Evolutionary conservation across 495 filamentous ascomycete species (phyloP), one percentile per base, ranked within the genome.

Genomic region (Talaromyces borbonicus): DNA sequence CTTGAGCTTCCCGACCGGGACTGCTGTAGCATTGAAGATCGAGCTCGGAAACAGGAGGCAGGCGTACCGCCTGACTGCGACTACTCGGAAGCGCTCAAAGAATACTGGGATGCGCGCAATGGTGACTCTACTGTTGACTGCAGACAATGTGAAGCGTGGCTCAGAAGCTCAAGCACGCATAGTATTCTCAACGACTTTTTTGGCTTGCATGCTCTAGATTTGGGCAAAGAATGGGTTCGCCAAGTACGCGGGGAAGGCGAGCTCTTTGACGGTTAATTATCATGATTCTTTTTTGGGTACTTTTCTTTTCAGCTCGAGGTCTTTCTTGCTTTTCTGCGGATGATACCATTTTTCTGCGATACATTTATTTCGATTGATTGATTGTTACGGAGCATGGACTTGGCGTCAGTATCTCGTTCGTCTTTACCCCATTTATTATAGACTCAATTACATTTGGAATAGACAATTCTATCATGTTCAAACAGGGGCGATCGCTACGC

Each of bases 81-180:
- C 35, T 59, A 57, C 33, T 59, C 59, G 1, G 52, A 59, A 37
- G 54, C 54, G 5, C 49, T 62, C 5, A 55, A 62, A 46, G 43
- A 56, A n/a, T 62, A 62, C 20, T 62, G 59, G 59, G 41, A 49
- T 18, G 59, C 59, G 3, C 59, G 56, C 54, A 52, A 51, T 37
- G 51, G 58, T 18, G 47, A 52, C 24, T 52, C 56, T 5, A 49
- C 54, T 12, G 44, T 57, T 14, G 52, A 51, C 22, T 61, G 56
- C 38, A 46, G 45, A 22, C 40, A 52, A 27, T 62, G 55, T 43
- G 55, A 62, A 15, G 37, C 47, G 4, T 49, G 47, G 47, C 50
- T 62, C 53, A 35, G 59, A 22, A 62, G 56, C 31, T 59, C 56
- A 49, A 62, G 59, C 29, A 52, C 59, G 1, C 57, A 59, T 24